Conservation (phyloP, 108 stramenopile genomes). For the Cyclotella sp. region DNA sequence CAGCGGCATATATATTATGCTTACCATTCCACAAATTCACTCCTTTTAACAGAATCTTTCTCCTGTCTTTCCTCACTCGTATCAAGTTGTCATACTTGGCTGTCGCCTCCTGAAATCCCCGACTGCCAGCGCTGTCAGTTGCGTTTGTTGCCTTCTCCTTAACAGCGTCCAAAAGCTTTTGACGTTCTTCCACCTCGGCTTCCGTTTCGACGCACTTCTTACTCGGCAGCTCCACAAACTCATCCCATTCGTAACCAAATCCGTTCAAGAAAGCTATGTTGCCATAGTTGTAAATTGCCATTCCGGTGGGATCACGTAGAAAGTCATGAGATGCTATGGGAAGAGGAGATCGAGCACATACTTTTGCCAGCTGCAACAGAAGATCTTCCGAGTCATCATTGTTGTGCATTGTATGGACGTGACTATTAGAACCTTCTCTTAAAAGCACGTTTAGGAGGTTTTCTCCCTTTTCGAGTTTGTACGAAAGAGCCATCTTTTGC, state of each 20-base stretch:
- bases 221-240: conserved; percentile 48
- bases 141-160: conserved; percentile 9
- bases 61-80: conserved; percentile 44
- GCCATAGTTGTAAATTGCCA: conserved; percentile 50
- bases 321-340: conserved; percentile 55
- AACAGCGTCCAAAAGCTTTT: conserved; percentile 38
- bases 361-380: conserved; percentile 25
- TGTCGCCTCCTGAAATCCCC: not conserved
- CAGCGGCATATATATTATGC: not conserved
- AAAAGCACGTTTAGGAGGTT: conserved; percentile 33
- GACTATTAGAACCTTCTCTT: conserved; percentile 26
- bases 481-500: conserved; percentile 43
- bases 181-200: conserved; percentile 40
- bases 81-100: conserved; percentile 38
- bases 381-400: not conserved
- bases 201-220: conserved; percentile 43
- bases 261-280: conserved; percentile 44
- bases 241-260: conserved; percentile 51
- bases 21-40: conserved; percentile 47
- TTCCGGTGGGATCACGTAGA: conserved; percentile 35
- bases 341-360: conserved; percentile 30
- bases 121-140: not conserved
- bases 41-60: conserved; percentile 41
- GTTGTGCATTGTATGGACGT: not conserved
- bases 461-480: conserved; percentile 51